Evolutionary conservation across 805 yeast genomes (phyloP), one percentile per base, ranked within the genome.

Genomic region (Priceomyces haplophilus): DNA sequence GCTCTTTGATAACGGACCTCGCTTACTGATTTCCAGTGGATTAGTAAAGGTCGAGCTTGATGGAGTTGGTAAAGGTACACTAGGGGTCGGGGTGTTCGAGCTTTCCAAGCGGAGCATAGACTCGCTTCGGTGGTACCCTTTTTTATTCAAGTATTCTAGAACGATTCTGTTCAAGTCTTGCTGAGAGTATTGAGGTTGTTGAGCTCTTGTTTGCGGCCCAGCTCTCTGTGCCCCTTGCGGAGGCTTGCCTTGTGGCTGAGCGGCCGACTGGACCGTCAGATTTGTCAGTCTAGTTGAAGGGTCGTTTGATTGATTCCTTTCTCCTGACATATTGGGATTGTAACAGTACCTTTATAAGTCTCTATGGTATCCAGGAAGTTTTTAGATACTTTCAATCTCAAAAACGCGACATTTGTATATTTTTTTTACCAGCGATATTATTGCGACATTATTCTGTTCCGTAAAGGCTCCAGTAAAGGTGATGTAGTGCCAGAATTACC

Each of bases 121-220:
- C 61, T 93, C 99, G 0, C 99, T 91, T 52, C 84, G 81, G 52
- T 86, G 90, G 58, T 88, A 93, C 2, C 99, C 99, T 61, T 90
- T 89, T 56, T 93, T 91, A 61, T 83, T 85, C 51, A 93, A 74
- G 55, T 91, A 93, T 54, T 93, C 99, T 55, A 93, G 72, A 25
- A 93, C 98, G 57, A 93, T 88, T 49, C 93, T 73, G 62, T 90
- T 91, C 59, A 93, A 73, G 61, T 93, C 98, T 4, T 91, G 89
- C 38, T 87, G 88, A 0, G 95, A 82, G 46, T 81, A 79, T 49
- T 75, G 79, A 2, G 66, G 62, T 48, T 61, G 72, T 40, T 57
- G 68, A 25, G 52, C 51, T 20, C 62, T 44, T 4, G 54, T 40
- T 25, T 38, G 51, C 18, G 38, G 50, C 29, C 43, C 46, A 17